Percentiles rank a stretch among this genome's conserved stretches.
Conservation (phyloP, 805 yeast genomes). For the Myxozyma lipomycoides region DNA sequence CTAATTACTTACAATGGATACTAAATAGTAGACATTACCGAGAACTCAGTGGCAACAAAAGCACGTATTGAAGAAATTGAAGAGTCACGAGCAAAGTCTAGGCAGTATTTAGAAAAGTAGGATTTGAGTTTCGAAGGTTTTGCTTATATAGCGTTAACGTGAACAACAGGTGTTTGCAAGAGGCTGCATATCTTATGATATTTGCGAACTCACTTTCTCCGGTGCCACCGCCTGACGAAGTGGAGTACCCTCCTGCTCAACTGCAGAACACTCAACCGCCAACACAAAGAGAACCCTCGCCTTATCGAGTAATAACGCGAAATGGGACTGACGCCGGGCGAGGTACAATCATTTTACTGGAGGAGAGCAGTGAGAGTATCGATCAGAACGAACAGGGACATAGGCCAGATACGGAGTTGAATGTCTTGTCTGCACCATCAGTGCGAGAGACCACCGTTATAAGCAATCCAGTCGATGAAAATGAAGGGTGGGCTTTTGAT, state of each 20-base stretch:
- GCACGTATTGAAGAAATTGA: slow-evolving; percentile 17
- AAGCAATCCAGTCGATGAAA: slow-evolving; percentile 13
- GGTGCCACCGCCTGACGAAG: slow-evolving; percentile 1
- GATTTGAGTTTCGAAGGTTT: not conserved
- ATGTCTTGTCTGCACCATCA: not conserved
- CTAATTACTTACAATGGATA: too few species aligned
- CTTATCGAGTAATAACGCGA: not conserved
- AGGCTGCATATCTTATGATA: slow-evolving; percentile 24
- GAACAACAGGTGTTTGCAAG: slow-evolving; percentile 21
- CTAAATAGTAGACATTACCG: slow-evolving; percentile 3
- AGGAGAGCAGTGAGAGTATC: not conserved
- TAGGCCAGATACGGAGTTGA: not conserved
- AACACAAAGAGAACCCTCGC: not conserved
- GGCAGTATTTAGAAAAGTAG: slow-evolving; percentile 25
- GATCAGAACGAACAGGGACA: not conserved
- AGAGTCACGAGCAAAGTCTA: slow-evolving; percentile 14
- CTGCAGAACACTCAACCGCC: not conserved
- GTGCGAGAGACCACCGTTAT: slow-evolving; percentile 8
- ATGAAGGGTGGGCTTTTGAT: slow-evolving; percentile 19
- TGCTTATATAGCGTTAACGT: too few species aligned
- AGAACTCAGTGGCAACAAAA: slow-evolving; percentile 3
- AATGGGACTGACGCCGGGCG: not conserved
- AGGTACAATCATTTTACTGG: not conserved
- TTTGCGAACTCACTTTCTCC: slow-evolving; percentile 16
- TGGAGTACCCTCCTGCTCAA: not conserved